Evolutionary conservation across 2,329 filamentous ascomycete species (phyloP).

Genomic region (Plenodomus biglobosus): DNA sequence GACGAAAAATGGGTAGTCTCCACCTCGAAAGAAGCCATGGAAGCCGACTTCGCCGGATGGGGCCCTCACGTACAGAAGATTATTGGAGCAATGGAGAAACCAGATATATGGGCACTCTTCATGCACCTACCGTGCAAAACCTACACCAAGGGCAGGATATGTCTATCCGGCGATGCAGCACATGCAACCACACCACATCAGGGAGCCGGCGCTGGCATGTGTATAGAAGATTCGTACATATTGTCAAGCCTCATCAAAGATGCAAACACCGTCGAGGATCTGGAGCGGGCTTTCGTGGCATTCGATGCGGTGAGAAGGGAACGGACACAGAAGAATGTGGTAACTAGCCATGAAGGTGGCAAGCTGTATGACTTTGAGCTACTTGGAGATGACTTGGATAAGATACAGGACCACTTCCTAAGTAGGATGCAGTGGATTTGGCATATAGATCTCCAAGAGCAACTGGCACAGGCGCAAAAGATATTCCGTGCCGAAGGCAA

Average conservation of each 20-base stretch:
- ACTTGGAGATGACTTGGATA: conserved; percentile 43
- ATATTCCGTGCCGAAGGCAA: conserved; percentile 18
- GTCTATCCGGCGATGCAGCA: conserved; percentile 59
- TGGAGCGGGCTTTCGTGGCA: conserved; percentile 39
- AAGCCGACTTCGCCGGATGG: conserved; percentile 34
- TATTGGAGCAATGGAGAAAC: conserved; percentile 49
- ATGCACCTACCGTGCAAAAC: conserved; percentile 53
- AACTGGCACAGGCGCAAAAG: conserved; percentile 37
- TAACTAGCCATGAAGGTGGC: conserved; percentile 34
- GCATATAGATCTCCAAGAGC: conserved; percentile 42
- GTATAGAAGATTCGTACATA: conserved; percentile 56
- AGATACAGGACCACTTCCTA: conserved; percentile 37
- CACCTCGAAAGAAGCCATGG: conserved; percentile 39
- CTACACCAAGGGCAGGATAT: conserved; percentile 51
- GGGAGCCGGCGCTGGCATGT: conserved; percentile 59
- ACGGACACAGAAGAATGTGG: conserved; percentile 33
- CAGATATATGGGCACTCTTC: conserved; percentile 60
- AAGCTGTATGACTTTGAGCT: conserved; percentile 47
- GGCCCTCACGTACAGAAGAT: conserved; percentile 36
- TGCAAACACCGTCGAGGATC: conserved; percentile 22
- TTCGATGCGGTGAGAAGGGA: conserved; percentile 34
- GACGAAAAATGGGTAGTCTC: conserved; percentile 38
- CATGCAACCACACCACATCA: conserved; percentile 59
- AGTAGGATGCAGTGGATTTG: conserved; percentile 46
- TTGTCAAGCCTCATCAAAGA: conserved; percentile 36